Percentiles rank a stretch among this genome's conserved stretches.
Evolutionary conservation across 1,284 basidiomycete species (phyloP).

Genomic region (Meripilus lineatus): DNA sequence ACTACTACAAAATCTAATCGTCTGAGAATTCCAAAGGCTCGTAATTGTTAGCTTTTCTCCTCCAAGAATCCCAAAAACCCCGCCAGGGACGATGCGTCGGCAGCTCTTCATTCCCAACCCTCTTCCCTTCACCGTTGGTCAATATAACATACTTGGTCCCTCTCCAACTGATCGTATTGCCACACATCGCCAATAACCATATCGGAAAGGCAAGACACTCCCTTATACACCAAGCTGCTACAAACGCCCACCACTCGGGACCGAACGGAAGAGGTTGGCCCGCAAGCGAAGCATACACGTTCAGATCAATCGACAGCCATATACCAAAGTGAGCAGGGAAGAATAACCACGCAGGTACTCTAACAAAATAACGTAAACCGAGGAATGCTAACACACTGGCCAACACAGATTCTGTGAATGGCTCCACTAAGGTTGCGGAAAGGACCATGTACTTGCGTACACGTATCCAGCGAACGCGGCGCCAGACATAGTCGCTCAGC

Average conservation of each 20-base stretch:
- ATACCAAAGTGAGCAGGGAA: slow-evolving; percentile 49
- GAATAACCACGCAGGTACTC: slow-evolving; percentile 48
- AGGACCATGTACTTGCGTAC: slow-evolving; percentile 91
- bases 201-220: slow-evolving; percentile 84
- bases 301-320: slow-evolving; percentile 69
- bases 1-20: slow-evolving; percentile 1
- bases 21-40: slow-evolving; percentile 21
- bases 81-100: slow-evolving; percentile 3
- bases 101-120: slow-evolving; percentile 14
- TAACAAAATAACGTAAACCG: slow-evolving; percentile 51
- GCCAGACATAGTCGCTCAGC: slow-evolving; percentile 75
- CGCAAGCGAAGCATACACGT: slow-evolving; percentile 69
- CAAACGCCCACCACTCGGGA: slow-evolving; percentile 51
- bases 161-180: slow-evolving; percentile 81
- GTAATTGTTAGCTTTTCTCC: slow-evolving; percentile 18
- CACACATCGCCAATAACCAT: slow-evolving; percentile 76
- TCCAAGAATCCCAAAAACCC: slow-evolving; percentile 16
- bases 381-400: slow-evolving; percentile 60
- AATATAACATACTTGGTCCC: slow-evolving; percentile 64
- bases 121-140: slow-evolving; percentile 56
- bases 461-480: slow-evolving; percentile 90
- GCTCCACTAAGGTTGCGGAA: slow-evolving; percentile 80
- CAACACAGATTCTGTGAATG: slow-evolving; percentile 83
- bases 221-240: slow-evolving; percentile 72
- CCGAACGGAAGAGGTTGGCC: slow-evolving; percentile 53